Conservation (phyloP, 768 basidiomycete species). For the Leccinum ochraceum region DNA sequence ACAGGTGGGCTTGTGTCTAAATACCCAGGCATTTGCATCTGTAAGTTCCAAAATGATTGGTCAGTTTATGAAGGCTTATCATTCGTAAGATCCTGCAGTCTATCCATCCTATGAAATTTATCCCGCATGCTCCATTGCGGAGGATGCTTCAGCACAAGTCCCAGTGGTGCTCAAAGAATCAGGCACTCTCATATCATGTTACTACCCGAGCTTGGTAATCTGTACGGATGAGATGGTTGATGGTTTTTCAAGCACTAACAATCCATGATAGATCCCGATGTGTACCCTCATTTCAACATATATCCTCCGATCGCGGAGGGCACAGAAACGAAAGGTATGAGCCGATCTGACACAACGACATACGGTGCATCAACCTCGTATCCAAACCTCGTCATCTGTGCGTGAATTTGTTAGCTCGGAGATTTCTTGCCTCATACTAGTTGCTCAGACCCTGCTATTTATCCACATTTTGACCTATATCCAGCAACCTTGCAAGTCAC, state of each 20-base stretch:
- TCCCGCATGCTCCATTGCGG: slow-evolving; percentile 26
- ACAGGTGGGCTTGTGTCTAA: slow-evolving; percentile 9
- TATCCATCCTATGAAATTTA: slow-evolving; percentile 47
- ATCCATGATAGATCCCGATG: slow-evolving; percentile 34
- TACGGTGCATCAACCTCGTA: neutral
- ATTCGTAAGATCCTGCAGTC: slow-evolving; percentile 34
- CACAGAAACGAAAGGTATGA: neutral
- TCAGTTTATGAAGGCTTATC: slow-evolving; percentile 6
- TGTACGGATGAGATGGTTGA: slow-evolving; percentile 28
- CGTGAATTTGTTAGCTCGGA: neutral
- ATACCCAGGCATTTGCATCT: slow-evolving; percentile 22
- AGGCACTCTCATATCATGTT: slow-evolving; percentile 14
- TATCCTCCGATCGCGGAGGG: slow-evolving; percentile 32
- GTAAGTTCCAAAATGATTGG: slow-evolving; percentile 10
- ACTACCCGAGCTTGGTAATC: slow-evolving; percentile 40
- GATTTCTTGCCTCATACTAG: neutral
- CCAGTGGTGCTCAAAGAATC: neutral
- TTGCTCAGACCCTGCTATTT: slow-evolving; percentile 38
- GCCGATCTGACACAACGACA: neutral
- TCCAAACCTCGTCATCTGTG: slow-evolving; percentile 22
- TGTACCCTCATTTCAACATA: slow-evolving; percentile 44
- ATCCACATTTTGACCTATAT: slow-evolving; percentile 45
- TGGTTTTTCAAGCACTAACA: slow-evolving; percentile 9
- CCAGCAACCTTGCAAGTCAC: slow-evolving; percentile 34
- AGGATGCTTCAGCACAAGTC: slow-evolving; percentile 3